Base-by-base conservation (phyloP, 768 basidiomycete species). In the Pholiota molesta region DNA sequence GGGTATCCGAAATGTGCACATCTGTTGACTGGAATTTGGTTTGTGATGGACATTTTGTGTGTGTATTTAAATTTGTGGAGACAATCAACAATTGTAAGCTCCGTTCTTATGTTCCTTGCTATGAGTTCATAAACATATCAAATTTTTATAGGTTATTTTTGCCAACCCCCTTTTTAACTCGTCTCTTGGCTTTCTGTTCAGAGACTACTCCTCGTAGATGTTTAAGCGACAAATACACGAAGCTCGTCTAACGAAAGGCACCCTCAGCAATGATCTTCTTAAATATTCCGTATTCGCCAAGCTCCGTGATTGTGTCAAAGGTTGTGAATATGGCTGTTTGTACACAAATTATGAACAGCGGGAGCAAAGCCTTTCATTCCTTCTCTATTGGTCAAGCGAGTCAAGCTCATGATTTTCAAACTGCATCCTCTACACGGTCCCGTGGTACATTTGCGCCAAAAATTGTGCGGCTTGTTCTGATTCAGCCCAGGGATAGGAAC, bases 271-370 rank as follows among this genome's bases (percentile, higher is more conserved):
- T 53, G 29, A 10, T 31, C 35, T 31, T 53, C 52, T 53, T 21
- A 54, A 54, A 19, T 6, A 10, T 39, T 35, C 13, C 31, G n/a
- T 16, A 19, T 47, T 33, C 40, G 33, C 33, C 19, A 5, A 33
- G 31, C 33, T 58, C 57, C 51, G 47, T 58, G 57, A 58, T 58
- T 58, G n/a, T 49, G 45, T 58, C 57, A 52, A 31, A 39, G 8
- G 11, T 44, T 31, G 11, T 51, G 45, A 13, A 49, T 49, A 58
- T 47, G 47, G 57, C 57, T 52, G 39, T 21, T 47, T 49, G 10
- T n/a, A 45, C 21, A 31, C 44, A 21, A 17, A 23, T 31, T 17
- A 37, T 31, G 29, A 49, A 35, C 21, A 31, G 57, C 52, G 57
- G 47, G 57, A 58, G 47, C 16, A 39, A 56, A 40, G n/a, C 21